Percentiles rank a stretch among this genome's conserved stretches.
Evolutionary conservation across 148 eudicot species (phyloP).

Genomic region (Spergularia marina): DNA sequence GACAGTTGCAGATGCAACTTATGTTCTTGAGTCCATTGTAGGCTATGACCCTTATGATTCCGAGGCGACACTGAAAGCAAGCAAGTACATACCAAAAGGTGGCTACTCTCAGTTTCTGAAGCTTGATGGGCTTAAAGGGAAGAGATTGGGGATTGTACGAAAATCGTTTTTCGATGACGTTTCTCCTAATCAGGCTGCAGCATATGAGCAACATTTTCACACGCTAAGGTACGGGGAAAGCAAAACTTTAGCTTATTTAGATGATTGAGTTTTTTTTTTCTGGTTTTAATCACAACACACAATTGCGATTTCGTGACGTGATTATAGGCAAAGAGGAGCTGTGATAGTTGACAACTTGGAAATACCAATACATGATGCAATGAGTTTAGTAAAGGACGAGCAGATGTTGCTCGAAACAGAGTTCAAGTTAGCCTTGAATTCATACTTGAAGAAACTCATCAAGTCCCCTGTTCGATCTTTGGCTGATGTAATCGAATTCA

Average conservation of each 20-base stretch:
- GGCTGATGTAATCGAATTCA: conserved; percentile 44
- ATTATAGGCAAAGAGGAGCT: conserved; percentile 39
- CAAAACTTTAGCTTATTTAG: not conserved
- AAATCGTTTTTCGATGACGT: conserved; percentile 21
- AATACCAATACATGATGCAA: conserved; percentile 32
- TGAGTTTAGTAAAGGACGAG: conserved; percentile 29
- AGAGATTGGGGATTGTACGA: conserved; percentile 38
- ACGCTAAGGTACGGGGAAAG: conserved; percentile 28
- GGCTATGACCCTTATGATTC: conserved; percentile 36
- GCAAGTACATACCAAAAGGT: conserved; percentile 31
- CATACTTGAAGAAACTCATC: conserved; percentile 34
- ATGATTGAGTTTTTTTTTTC: not conserved
- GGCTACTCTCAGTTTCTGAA: conserved; percentile 41
- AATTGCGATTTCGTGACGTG: not conserved
- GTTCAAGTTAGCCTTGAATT: conserved; percentile 43
- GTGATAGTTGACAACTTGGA: conserved; percentile 37
- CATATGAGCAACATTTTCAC: conserved; percentile 28
- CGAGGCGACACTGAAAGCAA: conserved; percentile 33
- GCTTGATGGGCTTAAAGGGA: conserved; percentile 29
- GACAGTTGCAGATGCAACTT: conserved; percentile 42
- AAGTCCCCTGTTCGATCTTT: conserved; percentile 40
- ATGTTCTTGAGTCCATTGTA: conserved; percentile 42
- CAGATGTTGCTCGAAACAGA: conserved; percentile 25
- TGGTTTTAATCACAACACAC: no score
- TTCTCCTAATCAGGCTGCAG: not conserved